Evolutionary conservation across 768 basidiomycete species (phyloP), one percentile per base, ranked within the genome.

Genomic region (Collybia sordida): DNA sequence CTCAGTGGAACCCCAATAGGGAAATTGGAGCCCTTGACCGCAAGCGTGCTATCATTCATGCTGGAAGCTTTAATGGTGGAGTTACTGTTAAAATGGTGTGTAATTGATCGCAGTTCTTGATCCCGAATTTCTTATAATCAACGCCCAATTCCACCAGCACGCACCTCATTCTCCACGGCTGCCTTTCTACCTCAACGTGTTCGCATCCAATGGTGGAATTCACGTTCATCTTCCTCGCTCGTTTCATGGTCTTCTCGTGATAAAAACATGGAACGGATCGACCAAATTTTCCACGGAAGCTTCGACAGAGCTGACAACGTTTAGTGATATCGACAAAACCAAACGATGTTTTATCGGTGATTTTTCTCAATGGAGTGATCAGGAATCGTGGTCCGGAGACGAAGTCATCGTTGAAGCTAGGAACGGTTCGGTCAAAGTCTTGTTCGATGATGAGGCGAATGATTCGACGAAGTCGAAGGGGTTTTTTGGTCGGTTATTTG

Each of bases 141-240:
- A n/a, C n/a, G n/a, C 14, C 35, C 45, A n/a, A 14, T 34, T 8
- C 24, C 36, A 38, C 23, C 48, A 65, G 64, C 61, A 62, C 24
- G 50, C 58, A 7, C 41, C 60, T 15, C 22, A 36, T 15, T 43
- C 52, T 7, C 52, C 55, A 12, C 54, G 64, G 5, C 48, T 58
- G 1, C 63, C 68, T 12, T 52, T 68, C 39, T 45, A 57, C 71
- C 7, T 47, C 8, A 45, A 52, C 1, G 35, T 58, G 11, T 45
- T 50, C 14, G 56, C 67, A 11, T 38, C 43, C 22, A 61, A 73
- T 46, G 72, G 72, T 2, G 22, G 51, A n/a, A 52, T 75, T 12
- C 52, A 47, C 21, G 42, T 77, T 12, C 53, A 63, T 24, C 51
- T 78, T 25, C 75, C 75, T 4, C 72, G 73, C n/a, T 65, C 71